A percentile compares a stretch with the other conserved stretches of the same genome.
phyloP scores from a whole-genome alignment of 2,329 filamentous ascomycete species.

The Xylaria sp. region DNA sequence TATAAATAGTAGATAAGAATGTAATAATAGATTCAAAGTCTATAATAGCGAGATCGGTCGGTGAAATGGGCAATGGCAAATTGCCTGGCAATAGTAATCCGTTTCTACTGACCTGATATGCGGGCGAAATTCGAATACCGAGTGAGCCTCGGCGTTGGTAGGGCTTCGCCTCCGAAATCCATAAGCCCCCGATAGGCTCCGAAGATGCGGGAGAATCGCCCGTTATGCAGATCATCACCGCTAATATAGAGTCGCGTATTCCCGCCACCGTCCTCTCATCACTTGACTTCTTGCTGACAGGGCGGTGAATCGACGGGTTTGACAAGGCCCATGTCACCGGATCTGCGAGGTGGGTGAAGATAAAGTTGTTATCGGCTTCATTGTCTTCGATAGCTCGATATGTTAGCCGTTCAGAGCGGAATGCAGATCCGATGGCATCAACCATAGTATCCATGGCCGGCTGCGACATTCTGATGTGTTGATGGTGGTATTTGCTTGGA shows the following conservation, averaged over 20 bases:
- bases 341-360: slow-evolving; percentile 38
- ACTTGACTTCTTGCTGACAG: slow-evolving; percentile 26
- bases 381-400: slow-evolving; percentile 44
- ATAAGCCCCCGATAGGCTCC: slow-evolving; percentile 21
- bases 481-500: background rate
- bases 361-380: slow-evolving; percentile 38
- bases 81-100: background rate
- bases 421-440: slow-evolving; percentile 35
- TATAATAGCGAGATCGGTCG: slow-evolving; percentile 39
- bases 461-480: slow-evolving; percentile 13
- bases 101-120: slow-evolving; percentile 21
- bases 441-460: slow-evolving; percentile 33
- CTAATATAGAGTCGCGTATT: slow-evolving; percentile 29
- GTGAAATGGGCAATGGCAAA: background rate
- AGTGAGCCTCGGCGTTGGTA: slow-evolving; percentile 30
- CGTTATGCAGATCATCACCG: slow-evolving; percentile 36
- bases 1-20: slow-evolving; percentile 33
- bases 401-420: slow-evolving; percentile 42
- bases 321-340: slow-evolving; percentile 34
- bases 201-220: slow-evolving; percentile 15
- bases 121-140: slow-evolving; percentile 20
- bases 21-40: background rate
- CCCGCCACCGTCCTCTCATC: slow-evolving; percentile 32
- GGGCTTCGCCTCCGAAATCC: background rate
- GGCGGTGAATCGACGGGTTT: slow-evolving; percentile 32